phyloP scores from a whole-genome alignment of 768 basidiomycete species.

The Exidia glandulosa region DNA sequence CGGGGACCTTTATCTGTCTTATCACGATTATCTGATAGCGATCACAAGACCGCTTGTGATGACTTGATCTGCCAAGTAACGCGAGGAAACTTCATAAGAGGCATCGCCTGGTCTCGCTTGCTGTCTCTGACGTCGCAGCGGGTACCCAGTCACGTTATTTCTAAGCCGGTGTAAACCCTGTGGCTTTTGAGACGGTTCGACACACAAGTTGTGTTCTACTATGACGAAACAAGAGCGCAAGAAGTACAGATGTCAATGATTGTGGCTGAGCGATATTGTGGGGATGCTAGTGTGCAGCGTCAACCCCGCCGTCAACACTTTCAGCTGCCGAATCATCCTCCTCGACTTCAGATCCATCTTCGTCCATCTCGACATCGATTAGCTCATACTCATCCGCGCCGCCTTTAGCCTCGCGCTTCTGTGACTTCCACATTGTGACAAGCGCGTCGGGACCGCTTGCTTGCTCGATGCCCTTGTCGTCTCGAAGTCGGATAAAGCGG shows the following conservation, averaged over 20 bases:
- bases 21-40: background rate
- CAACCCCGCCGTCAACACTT: background rate
- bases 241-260: too few species aligned
- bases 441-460: slow-evolving; percentile 66
- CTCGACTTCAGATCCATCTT: slow-evolving; percentile 18
- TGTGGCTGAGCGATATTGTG: too few species aligned
- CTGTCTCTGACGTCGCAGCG: too few species aligned
- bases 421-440: slow-evolving; percentile 54
- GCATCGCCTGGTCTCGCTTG: too few species aligned
- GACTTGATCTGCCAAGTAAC: too few species aligned
- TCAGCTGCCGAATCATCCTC: slow-evolving; percentile 13
- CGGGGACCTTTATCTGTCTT: background rate
- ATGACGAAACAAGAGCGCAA: too few species aligned
- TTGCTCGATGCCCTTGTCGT: slow-evolving; percentile 63
- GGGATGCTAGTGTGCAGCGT: too few species aligned
- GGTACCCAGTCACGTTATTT: too few species aligned
- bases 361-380: slow-evolving; percentile 36
- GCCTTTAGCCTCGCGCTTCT: slow-evolving; percentile 34
- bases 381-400: slow-evolving; percentile 51
- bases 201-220: too few species aligned
- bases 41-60: background rate
- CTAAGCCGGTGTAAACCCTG: too few species aligned
- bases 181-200: too few species aligned
- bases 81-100: too few species aligned
- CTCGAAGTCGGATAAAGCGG: slow-evolving; percentile 61